Conservation (phyloP, 352 stramenopile species). For the Pythium sukuiense region DNA sequence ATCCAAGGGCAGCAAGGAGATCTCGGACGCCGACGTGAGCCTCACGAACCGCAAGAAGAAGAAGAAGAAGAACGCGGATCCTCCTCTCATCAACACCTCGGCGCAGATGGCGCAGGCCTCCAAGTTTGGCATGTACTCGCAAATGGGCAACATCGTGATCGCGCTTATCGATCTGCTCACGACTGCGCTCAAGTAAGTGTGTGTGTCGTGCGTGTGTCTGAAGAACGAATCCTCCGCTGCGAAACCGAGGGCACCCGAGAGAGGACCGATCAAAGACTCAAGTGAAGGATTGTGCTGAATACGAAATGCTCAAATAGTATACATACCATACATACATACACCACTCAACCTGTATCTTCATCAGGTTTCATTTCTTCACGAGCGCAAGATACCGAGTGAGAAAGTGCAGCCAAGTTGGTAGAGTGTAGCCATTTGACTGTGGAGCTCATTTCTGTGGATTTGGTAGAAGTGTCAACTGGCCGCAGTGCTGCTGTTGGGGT, state of each 20-base stretch:
- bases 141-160: constrained; percentile 80
- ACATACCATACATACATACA: constrained; percentile 3
- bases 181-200: constrained; percentile 12
- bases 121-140: constrained; percentile 77
- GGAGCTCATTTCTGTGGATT: not conserved
- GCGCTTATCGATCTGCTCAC: constrained; percentile 70
- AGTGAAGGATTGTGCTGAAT: constrained; percentile 1
- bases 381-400: not conserved
- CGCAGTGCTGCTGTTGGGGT: constrained; percentile 2
- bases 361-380: no score
- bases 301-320: constrained; percentile 10
- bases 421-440: not conserved
- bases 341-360: not conserved
- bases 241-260: not conserved
- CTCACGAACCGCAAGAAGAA: constrained; percentile 15
- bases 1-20: constrained; percentile 47
- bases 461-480: not conserved
- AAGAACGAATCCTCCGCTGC: not conserved
- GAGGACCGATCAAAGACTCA: not conserved
- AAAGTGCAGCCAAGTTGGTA: not conserved
- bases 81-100: constrained; percentile 66
- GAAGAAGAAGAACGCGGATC: constrained; percentile 29
- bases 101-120: constrained; percentile 73
- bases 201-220: not conserved
- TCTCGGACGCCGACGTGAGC: constrained; percentile 25